Evolutionary conservation across 192 early-diverging fungal species (phyloP), one percentile per base, ranked within the genome.

Genomic region (Entomortierella parvispora): DNA sequence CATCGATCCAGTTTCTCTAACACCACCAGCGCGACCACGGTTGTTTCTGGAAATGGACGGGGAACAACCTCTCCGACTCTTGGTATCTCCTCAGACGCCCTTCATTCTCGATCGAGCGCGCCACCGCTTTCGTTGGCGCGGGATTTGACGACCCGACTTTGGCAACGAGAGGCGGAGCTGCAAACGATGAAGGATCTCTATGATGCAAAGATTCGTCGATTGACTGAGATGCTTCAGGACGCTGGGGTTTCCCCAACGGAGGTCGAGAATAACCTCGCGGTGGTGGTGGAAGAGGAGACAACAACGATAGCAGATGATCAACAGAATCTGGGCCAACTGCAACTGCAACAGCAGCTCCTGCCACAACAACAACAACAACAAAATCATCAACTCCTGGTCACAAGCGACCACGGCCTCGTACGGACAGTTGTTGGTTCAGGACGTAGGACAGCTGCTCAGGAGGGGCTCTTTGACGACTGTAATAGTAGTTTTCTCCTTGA

Each of bases 211-310:
- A 77, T 77, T 18, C 31, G 60, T 22, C 33, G 74, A 11, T 54
- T 77, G n/a, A 77, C 74, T 28, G 66, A 77, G 34, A 77, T 77
- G 74, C 55, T 77, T n/a, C 59, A 77, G 49, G 74, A 77, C 47
- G 74, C 74, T 17, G 74, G 74, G 6, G 61, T 77, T 4, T 77
- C 74, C 11, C 74, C 74, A 8, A 68, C 74, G 18, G 74, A 77
- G 25, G 74, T 77, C 10, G 74, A 68, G 29, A 77, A 77, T 23
- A 77, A 68, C n/a, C 51, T 77, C 28, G 74, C 66, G 1, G 74
- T 62, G 11, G 74, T 77, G 9, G 61, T 42, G 0, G 62, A 63
- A 22, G 71, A 75, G 20, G 65, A 48, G 25, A 68, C 60, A n/a
- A 59, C 4, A 31, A 11, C 51, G 29, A 31, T 23, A 11, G 14